Conservation (phyloP, 192 early-diverging fungal genomes). For the Rhizoclosmatium sp. region DNA sequence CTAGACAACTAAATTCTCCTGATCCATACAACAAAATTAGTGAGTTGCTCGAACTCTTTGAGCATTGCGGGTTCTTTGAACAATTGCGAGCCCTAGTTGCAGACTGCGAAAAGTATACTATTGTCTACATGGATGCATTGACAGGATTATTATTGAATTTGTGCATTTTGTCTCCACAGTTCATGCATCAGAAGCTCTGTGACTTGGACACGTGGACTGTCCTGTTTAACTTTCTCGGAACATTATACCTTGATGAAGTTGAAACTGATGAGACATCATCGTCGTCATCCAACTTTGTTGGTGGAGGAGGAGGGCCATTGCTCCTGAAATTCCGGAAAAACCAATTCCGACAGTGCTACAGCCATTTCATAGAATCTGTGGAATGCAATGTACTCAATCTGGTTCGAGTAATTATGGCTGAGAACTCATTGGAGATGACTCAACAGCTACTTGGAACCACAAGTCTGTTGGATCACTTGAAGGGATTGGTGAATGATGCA, state of each 20-base stretch:
- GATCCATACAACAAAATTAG: conserved; percentile 1
- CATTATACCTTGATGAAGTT: not conserved
- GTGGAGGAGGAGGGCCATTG: not conserved
- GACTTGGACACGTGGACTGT: conserved; percentile 21
- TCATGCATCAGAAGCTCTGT: conserved; percentile 25
- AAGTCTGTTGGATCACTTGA: conserved; percentile 19
- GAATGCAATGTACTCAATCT: conserved; percentile 17
- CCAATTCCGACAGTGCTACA: conserved; percentile 33
- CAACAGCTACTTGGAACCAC: conserved; percentile 19
- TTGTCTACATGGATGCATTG: conserved; percentile 44
- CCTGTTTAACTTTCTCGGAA: conserved; percentile 28
- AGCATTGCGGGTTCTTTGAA: conserved; percentile 50
- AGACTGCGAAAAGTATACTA: conserved; percentile 20
- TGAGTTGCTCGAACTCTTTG: conserved; percentile 21
- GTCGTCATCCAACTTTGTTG: not conserved
- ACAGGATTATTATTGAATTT: conserved; percentile 46
- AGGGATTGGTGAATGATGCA: not conserved
- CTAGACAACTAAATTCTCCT: not conserved
- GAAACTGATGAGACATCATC: not conserved
- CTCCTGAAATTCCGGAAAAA: conserved; percentile 14
- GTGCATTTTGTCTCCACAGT: conserved; percentile 36
- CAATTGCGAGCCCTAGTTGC: conserved; percentile 11
- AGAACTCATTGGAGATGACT: not conserved
- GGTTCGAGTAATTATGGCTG: not conserved
- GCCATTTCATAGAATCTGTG: conserved; percentile 27